A percentile compares a stretch with the other conserved stretches of the same genome.
phyloP scores from a whole-genome alignment of 2,329 filamentous ascomycete species.

The Microcyclosporella mali region DNA sequence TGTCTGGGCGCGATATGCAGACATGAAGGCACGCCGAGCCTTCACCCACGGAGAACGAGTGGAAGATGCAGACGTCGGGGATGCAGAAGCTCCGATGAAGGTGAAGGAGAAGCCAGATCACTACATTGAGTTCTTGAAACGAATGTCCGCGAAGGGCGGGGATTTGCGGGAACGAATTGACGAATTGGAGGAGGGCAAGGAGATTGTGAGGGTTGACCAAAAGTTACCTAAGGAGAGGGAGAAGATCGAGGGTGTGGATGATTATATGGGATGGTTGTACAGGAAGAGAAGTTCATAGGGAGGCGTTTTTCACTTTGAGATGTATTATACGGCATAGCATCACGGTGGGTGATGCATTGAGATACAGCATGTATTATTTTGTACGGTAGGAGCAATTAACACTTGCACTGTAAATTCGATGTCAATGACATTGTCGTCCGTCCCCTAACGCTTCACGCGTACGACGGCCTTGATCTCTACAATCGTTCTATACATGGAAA shows the following conservation, averaged over 20 bases:
- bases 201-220: conserved; percentile 30
- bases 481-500: no score
- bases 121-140: conserved; percentile 42
- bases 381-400: no score
- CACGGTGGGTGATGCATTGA: no score
- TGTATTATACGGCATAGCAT: no score
- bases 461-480: no score
- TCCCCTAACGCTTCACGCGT: no score
- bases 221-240: conserved; percentile 10
- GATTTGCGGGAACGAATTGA: conserved; percentile 53
- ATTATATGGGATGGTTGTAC: conserved; percentile 30
- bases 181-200: conserved; percentile 42
- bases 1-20: conserved; percentile 48
- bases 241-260: conserved; percentile 20
- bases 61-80: conserved; percentile 34
- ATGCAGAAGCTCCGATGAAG: conserved; percentile 27
- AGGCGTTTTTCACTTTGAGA: no score
- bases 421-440: no score
- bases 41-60: conserved; percentile 39
- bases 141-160: conserved; percentile 52
- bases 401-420: no score
- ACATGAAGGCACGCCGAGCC: conserved; percentile 52
- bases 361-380: no score
- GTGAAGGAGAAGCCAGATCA: conserved; percentile 38
- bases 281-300: not conserved